These are phyloP conservation scores for Cornus controversa DNA, from an alignment of 148 eudicot species.

Conservation along the genomic window DNA sequence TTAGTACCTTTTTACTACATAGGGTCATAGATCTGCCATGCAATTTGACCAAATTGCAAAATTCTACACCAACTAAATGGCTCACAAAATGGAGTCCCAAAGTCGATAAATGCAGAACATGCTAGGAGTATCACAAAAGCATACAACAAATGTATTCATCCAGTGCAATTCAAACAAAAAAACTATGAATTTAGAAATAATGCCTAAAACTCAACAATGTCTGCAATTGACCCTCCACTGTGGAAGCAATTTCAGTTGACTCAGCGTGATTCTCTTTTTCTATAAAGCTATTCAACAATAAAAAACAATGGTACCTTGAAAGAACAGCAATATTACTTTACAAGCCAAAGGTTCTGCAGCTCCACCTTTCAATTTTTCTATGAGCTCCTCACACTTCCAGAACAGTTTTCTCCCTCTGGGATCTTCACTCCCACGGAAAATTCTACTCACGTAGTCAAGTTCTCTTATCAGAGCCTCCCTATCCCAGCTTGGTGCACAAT, in stretches of 20 bases:
- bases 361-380: conserved; percentile 55
- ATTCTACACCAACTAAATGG: not conserved
- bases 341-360: conserved; percentile 47
- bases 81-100: not conserved
- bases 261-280: too few species aligned
- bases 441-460: conserved; percentile 59
- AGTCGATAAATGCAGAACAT: not conserved
- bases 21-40: too few species aligned
- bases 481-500: conserved; percentile 67
- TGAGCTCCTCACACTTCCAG: conserved; percentile 68
- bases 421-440: conserved; percentile 68
- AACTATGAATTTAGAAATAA: not conserved
- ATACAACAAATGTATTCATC: not conserved
- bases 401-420: conserved; percentile 54
- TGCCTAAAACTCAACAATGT: not conserved
- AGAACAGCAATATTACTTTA: conserved; percentile 45
- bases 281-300: not conserved
- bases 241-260: too few species aligned
- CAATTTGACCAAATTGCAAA: too few species aligned
- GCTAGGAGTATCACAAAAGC: not conserved
- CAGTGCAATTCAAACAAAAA: not conserved
- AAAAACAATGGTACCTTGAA: conserved; percentile 39
- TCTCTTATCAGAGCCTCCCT: conserved; percentile 58
- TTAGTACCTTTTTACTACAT: too few species aligned
- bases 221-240: too few species aligned